A percentile compares a stretch with the other conserved stretches of the same genome.
Conservation (phyloP, 345 rosid species). For the Jatropha curcas region DNA sequence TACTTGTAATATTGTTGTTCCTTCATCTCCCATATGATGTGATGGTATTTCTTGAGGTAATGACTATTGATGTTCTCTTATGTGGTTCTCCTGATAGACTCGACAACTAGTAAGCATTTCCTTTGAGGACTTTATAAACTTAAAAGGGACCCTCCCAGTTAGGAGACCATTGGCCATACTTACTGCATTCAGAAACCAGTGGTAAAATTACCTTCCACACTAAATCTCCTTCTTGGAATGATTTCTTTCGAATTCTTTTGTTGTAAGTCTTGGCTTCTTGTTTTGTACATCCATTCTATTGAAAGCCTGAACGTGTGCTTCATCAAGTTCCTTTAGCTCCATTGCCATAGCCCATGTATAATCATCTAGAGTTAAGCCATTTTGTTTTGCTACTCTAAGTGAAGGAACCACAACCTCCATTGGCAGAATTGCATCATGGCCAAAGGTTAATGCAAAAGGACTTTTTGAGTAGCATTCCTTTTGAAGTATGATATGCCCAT, state of each 20-base stretch:
- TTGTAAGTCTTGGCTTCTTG: neutral
- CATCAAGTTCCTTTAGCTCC: too few species aligned
- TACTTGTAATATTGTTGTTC: neutral
- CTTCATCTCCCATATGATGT: neutral
- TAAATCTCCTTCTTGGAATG: neutral
- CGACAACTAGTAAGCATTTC: neutral
- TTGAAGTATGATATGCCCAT: too few species aligned
- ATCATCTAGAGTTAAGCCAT: too few species aligned
- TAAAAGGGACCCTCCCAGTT: constrained; percentile 5
- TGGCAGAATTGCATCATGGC: too few species aligned
- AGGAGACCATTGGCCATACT: constrained; percentile 4
- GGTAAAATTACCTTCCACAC: neutral
- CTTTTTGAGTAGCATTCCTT: too few species aligned
- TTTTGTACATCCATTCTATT: neutral
- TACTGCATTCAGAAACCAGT: neutral
- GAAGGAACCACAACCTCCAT: too few species aligned
- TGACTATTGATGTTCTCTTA: neutral
- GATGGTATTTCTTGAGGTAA: neutral
- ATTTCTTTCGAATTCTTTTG: neutral
- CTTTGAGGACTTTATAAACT: neutral
- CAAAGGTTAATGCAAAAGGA: too few species aligned
- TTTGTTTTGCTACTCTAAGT: too few species aligned
- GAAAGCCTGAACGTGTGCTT: too few species aligned
- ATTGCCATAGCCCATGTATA: too few species aligned
- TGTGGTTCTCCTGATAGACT: neutral